Evolutionary conservation across 2,329 filamentous ascomycete genomes (phyloP), one percentile per base, ranked within the genome.

Genomic region (Cladophialophora yegresii): DNA sequence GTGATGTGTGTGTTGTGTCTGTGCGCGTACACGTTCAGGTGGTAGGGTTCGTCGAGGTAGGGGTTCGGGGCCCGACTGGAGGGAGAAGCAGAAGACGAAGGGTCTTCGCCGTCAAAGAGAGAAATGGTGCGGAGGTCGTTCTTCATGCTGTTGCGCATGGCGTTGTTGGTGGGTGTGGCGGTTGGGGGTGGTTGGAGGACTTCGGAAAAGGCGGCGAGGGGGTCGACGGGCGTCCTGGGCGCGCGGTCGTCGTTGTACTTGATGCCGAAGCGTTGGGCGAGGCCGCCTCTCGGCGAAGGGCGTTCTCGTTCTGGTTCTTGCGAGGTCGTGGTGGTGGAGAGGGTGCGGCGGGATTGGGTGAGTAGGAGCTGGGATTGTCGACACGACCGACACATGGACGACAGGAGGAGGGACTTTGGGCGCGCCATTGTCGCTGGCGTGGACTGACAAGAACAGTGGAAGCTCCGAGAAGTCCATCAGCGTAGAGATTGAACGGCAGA

Each of bases 1-100:
- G 93, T 97, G 73, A 99, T 85, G 78, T 98, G 92, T 22, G 91
- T 95, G 81, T 99, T 99, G 85, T 97, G 95, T 80, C 92, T 96
- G 76, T 90, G 89, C 30, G 89, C 81, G 79, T 87, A 93, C 76
- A 99, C 83, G 80, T 96, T 91, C 69, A 99, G 84, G 76, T 96
- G 92, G 80, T 92, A 92, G 2, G 90, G 89, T 74, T 89, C 85
- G 43, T 80, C 65, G 2, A 49, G 54, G 13, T 59, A 51, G 4
- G 61, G 55, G 26, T 56, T 59, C 49, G 64, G 53, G 40, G 63
- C 36, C n/a, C 36, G 40, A 54, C 36, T 43, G 36, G 36, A 1
- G 36, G 36, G 36, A n/a, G 16, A 28, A 28, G 26, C 26, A 28
- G 36, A n/a, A 7, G 36, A 43, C 4, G 36, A 40, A 16, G 36